Evolutionary conservation across 257 asterid genomes (phyloP).

Genomic region (Eucommia ulmoides): DNA sequence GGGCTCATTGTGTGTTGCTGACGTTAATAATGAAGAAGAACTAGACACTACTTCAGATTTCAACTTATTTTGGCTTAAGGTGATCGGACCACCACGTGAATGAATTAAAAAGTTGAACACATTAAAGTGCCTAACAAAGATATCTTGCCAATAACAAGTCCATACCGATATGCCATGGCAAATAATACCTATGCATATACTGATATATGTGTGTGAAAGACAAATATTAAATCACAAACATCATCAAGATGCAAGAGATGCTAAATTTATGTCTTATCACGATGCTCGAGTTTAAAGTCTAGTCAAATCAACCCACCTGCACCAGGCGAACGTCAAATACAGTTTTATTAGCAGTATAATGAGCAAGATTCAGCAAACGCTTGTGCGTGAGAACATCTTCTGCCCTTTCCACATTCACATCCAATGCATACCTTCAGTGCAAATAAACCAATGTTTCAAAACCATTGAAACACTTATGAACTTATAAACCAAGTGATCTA

Average conservation of each 20-base stretch:
- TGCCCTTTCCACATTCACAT: slow-evolving; percentile 91
- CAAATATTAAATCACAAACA: neutral
- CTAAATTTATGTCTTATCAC: neutral
- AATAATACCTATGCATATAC: no score
- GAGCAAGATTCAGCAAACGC: slow-evolving; percentile 69
- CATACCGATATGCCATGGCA: neutral
- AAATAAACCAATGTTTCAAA: no score
- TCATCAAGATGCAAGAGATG: neutral
- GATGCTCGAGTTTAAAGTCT: neutral
- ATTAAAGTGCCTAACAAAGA: neutral
- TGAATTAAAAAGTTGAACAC: neutral
- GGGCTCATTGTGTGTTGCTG: no score
- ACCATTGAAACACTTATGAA: no score
- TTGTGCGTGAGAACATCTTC: slow-evolving; percentile 93
- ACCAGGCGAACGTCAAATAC: slow-evolving; percentile 91
- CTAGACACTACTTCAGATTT: no score
- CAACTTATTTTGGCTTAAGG: no score
- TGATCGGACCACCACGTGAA: no score
- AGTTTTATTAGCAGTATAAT: slow-evolving; percentile 79
- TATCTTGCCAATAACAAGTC: neutral
- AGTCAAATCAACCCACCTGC: slow-evolving; percentile 45
- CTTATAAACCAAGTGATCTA: neutral
- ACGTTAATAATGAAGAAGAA: no score
- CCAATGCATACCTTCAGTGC: slow-evolving; percentile 92
- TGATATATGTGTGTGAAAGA: no score